Evolutionary conservation across 805 yeast species (phyloP), one percentile per base, ranked within the genome.

Genomic region (Candida multigemmis): DNA sequence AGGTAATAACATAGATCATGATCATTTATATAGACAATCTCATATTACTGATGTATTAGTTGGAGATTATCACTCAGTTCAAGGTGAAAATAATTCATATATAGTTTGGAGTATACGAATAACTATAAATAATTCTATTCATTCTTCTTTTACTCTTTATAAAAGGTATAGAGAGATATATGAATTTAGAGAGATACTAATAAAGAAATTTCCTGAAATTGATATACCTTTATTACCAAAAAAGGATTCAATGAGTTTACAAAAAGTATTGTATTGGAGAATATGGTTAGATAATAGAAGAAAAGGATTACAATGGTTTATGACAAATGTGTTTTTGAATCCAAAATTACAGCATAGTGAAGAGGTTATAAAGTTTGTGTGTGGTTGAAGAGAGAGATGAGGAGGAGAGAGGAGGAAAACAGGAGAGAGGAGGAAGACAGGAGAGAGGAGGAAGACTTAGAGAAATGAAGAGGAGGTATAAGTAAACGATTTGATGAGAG

Each of bases 141-240:
- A 51, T 34, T 53, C 68, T 4, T 56, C 55, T 32, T 60, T 79
- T 12, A 45, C 53, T 23, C 40, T 73, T 4, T 68, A 72, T 43
- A 72, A 69, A 44, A 47, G 94, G 20, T 83, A 78, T 48, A 67
- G 73, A 19, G 89, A 82, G 23, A 69, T 83, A 34, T 75, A 53
- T 21, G 35, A 32, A 17, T 57, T 83, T 19, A 58, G 77, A 14
- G 22, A 24, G 4, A 34, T 40, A 14, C 17, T 73, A 10, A 69
- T 74, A 4, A 41, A 39, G 5, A 41, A 63, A n/a, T 74, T 74
- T 6, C 66, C 64, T 31, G 53, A 26, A 13, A 32, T 36, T 7
- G 37, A 49, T 4, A 48, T 74, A 1, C 76, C 77, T 3, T 39
- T 32, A 8, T 48, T 76, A 15, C 83, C 84, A 1, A 68, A 74